Conservation (phyloP, 228 moss, liverwort and hornwort species). For the Sphagnum fallax region DNA sequence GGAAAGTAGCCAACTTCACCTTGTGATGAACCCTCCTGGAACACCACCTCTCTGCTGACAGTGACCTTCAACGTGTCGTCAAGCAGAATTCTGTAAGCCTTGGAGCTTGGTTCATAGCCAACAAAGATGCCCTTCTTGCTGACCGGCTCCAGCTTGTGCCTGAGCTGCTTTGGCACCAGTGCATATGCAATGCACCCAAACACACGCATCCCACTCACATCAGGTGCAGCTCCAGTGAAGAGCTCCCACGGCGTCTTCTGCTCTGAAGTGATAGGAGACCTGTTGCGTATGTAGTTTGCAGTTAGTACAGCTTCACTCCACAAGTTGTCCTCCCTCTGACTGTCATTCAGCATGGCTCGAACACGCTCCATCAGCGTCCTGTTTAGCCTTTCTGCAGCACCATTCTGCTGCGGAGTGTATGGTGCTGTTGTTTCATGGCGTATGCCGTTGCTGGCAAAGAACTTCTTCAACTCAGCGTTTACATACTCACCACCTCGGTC, state of each 20-base stretch:
- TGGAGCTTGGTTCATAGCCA: neutral
- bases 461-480: neutral
- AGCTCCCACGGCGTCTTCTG: too few species aligned
- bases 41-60: neutral
- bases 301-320: neutral
- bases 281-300: neutral
- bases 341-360: neutral
- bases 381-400: neutral
- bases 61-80: neutral
- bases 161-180: neutral
- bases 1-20: neutral
- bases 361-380: neutral
- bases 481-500: neutral
- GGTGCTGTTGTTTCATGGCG: neutral
- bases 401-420: neutral
- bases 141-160: neutral
- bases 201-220: too few species aligned
- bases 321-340: neutral
- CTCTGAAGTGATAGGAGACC: neutral
- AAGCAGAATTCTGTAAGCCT: neutral
- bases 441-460: neutral
- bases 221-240: too few species aligned
- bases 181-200: too few species aligned
- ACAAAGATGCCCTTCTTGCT: neutral
- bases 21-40: too few species aligned